A percentile compares a stretch with the other conserved stretches of the same genome.
Evolutionary conservation across 345 rosid species (phyloP).

Genomic region (Erucastrum elatum): DNA sequence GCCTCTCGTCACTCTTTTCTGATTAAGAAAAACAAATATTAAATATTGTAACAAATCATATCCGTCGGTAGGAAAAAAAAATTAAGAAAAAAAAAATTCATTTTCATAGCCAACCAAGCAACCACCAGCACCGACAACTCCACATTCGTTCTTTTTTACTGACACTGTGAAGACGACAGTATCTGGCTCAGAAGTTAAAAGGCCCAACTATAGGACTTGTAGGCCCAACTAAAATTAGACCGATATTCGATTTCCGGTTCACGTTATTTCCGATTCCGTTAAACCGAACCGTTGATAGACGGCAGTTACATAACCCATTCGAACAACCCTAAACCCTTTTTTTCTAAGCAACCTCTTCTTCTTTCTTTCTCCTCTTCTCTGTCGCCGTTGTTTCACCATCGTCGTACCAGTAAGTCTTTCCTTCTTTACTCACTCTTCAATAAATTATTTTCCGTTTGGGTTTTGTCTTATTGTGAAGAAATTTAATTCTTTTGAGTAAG

Average conservation of each 20-base stretch:
- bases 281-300: constrained; percentile 17
- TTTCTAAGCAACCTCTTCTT: neutral
- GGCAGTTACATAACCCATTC: constrained; percentile 20
- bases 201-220: neutral
- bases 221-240: neutral
- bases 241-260: constrained; percentile 17
- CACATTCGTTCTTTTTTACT: constrained; percentile 1
- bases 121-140: constrained; percentile 44
- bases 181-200: neutral
- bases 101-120: constrained; percentile 27
- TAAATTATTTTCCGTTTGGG: neutral
- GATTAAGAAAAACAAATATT: neutral
- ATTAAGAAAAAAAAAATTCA: neutral
- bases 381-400: constrained; percentile 34
- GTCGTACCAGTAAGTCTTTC: constrained; percentile 11
- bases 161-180: neutral
- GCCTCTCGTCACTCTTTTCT: constrained; percentile 27
- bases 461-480: neutral
- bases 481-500: neutral
- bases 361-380: neutral
- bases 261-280: neutral
- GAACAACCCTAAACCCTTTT: constrained; percentile 29
- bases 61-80: constrained; percentile 12
- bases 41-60: constrained; percentile 22
- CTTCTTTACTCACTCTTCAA: neutral